phyloP scores from a whole-genome alignment of 495 filamentous ascomycete species.

The Hypomontagnella monticulosa region DNA sequence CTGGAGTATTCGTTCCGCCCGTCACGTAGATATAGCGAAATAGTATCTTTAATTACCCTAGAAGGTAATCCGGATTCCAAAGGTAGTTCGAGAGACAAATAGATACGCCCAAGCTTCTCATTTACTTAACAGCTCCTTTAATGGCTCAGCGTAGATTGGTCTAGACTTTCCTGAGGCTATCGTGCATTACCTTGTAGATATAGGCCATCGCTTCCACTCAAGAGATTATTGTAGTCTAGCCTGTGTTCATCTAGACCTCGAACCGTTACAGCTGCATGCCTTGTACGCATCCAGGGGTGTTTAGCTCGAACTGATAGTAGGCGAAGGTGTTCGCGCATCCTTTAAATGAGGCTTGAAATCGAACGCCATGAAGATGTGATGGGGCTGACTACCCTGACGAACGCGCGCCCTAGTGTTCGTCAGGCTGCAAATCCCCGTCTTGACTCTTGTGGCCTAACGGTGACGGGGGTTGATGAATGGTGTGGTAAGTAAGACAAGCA shows the following conservation, averaged over 20 bases:
- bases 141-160: too few species aligned
- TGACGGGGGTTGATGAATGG: constrained; percentile 16
- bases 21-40: not conserved
- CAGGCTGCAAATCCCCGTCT: constrained; percentile 15
- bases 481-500: constrained; percentile 25
- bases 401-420: constrained; percentile 20
- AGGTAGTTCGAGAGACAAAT: not conserved
- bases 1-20: not conserved
- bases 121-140: too few species aligned
- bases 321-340: constrained; percentile 9
- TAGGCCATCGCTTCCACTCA: too few species aligned
- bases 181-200: too few species aligned
- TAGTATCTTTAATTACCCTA: not conserved
- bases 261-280: not conserved
- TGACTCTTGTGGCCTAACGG: constrained; percentile 29
- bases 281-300: not conserved
- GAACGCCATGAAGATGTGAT: not conserved
- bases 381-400: constrained; percentile 6
- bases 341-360: constrained; percentile 3
- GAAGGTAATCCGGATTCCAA: constrained; percentile 15
- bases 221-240: not conserved
- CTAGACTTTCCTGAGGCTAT: too few species aligned
- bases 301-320: constrained; percentile 3
- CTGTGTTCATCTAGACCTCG: constrained; percentile 1
- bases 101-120: too few species aligned